Conservation (phyloP, 2,329 filamentous ascomycete genomes). For the Onygenales sp. region DNA sequence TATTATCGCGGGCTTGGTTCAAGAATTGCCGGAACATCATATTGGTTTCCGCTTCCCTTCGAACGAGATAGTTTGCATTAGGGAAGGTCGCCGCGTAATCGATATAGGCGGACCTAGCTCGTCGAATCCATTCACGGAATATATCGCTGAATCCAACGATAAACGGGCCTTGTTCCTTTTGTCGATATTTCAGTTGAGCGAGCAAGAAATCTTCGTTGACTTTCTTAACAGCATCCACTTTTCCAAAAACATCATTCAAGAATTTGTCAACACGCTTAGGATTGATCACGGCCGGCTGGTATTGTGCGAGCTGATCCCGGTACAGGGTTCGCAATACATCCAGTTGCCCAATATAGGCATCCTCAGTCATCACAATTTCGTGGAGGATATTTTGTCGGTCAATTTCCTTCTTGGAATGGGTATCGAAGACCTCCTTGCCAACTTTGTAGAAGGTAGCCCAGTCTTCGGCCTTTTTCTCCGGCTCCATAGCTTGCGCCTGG, state of each 20-base stretch:
- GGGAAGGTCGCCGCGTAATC: conserved; percentile 88
- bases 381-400: conserved; percentile 90
- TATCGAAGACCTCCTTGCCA: conserved; percentile 64
- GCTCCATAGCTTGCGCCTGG: conserved; percentile 60
- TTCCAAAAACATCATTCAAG: conserved; percentile 77
- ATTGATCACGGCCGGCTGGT: conserved; percentile 71
- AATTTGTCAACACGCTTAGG: conserved; percentile 72
- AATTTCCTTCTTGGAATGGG: conserved; percentile 72
- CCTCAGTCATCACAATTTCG: conserved; percentile 89
- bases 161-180: conserved; percentile 94
- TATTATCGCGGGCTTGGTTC: conserved; percentile 68
- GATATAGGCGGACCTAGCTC: conserved; percentile 78
- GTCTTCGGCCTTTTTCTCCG: conserved; percentile 61
- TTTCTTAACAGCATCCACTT: conserved; percentile 75
- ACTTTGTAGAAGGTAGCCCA: conserved; percentile 87
- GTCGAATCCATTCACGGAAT: conserved; percentile 96
- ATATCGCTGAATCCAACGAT: conserved; percentile 91
- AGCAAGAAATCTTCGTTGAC: conserved; percentile 90
- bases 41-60: conserved; percentile 76
- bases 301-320: conserved; percentile 63
- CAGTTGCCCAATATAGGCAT: conserved; percentile 80
- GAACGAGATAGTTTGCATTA: conserved; percentile 69
- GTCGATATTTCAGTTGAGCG: conserved; percentile 89
- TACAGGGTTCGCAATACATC: conserved; percentile 80
- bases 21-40: conserved; percentile 79